phyloP scores from a whole-genome alignment of 2,329 filamentous ascomycete species.

The Hirsutella minnesotensis region DNA sequence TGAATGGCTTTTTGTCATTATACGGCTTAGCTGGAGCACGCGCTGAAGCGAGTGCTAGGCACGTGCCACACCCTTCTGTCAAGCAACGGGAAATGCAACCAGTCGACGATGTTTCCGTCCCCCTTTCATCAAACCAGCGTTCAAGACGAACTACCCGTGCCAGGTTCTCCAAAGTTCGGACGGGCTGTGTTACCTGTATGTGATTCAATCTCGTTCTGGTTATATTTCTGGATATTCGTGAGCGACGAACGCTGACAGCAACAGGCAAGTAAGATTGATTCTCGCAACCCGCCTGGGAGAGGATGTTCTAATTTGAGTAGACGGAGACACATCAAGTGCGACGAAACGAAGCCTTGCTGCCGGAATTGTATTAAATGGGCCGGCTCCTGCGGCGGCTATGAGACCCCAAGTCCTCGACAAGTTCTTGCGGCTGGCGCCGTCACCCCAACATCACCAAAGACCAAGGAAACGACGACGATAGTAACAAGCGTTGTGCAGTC shows the following conservation, averaged over 20 bases:
- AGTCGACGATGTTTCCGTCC: neutral
- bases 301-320: constrained; percentile 6
- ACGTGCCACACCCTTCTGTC: neutral
- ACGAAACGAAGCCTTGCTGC: constrained; percentile 22
- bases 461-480: neutral
- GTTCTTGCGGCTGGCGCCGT: neutral
- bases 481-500: neutral
- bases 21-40: too few relatives aligned
- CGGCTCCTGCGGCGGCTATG: constrained; percentile 21
- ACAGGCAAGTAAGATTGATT: neutral
- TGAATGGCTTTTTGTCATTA: too few relatives aligned
- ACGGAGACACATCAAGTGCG: constrained; percentile 23
- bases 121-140: constrained; percentile 4
- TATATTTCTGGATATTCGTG: too few relatives aligned
- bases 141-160: constrained; percentile 11
- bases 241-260: neutral
- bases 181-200: constrained; percentile 20
- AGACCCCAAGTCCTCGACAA: neutral
- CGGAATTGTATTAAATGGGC: constrained; percentile 22
- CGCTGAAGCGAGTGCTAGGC: too few relatives aligned
- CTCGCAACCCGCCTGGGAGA: too few relatives aligned
- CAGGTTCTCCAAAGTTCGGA: constrained; percentile 18
- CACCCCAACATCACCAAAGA: neutral
- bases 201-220: neutral
- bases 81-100: neutral